Evolutionary conservation across 176 grass and related monocot species (phyloP), one percentile per base, ranked within the genome.

Genomic region (Hordeum marinum): DNA sequence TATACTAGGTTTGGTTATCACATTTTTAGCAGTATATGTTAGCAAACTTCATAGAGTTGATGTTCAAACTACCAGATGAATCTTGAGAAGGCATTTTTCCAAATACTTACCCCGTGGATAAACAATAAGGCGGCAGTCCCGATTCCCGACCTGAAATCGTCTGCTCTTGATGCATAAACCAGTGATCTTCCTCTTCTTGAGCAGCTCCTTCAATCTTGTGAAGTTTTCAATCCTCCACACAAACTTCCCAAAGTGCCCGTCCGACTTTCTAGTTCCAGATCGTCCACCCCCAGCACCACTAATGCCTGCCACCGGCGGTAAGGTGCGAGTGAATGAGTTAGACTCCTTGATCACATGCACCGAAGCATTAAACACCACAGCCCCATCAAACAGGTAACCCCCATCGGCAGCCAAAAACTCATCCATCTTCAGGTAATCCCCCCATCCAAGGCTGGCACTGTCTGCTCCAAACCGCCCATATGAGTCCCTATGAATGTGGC

Each of bases 121-220:
- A 72, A 99, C 88, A 89, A 99, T 99, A 72, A 99, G 96, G 68
- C 96, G 87, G 73, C 96, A 99, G 70, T 99, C 96, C 46, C 96
- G 85, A 68, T 91, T 92, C 27, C 96, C 96, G 57, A 96, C 91
- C 87, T 96, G 96, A 84, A 99, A 99, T 75, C 80, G 92, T 42
- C 87, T 91, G 88, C 96, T 96, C 85, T 99, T 99, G 81, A 99
- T 95, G 83, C 91, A 96, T 43, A 94, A 90, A 81, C 96, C 96
- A 0, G 88, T 90, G 25, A 99, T 91, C 88, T 94, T 96, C 57
- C 93, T 87, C 82, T 92, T 99, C 90, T 99, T 99, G 39, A 99
- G 89, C 64, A 99, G 84, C 55, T 99, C 96, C 84, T 99, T 99
- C 20, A 99, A 86, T 85, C 89, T 92, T 55, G 91, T 92, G 90